Conservation (phyloP, 176 grass and related monocot species). For the Oryza meridionalis region DNA sequence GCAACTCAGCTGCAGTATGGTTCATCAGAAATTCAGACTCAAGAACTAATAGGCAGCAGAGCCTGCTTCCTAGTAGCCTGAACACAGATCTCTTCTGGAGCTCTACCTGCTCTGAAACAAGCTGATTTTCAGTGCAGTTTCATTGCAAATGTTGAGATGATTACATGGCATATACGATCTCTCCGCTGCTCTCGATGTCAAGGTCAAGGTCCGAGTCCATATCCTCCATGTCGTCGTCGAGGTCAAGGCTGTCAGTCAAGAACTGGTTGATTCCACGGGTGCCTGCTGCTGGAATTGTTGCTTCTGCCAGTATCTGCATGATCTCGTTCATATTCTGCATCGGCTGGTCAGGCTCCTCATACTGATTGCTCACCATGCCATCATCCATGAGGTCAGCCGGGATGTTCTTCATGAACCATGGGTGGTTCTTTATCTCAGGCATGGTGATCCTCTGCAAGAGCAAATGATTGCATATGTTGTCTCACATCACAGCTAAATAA, state of each 20-base stretch:
- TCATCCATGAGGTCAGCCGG: conserved; percentile 74
- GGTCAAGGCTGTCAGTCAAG: conserved; percentile 47
- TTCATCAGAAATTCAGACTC: background rate
- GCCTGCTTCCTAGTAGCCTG: background rate
- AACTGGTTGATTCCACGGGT: conserved; percentile 47
- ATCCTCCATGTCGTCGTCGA: conserved; percentile 66
- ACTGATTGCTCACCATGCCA: conserved; percentile 48
- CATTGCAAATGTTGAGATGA: background rate
- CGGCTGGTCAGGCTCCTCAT: conserved; percentile 71
- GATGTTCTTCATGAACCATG: conserved; percentile 76
- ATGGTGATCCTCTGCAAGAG: conserved; percentile 76
- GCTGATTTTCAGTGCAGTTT: conserved; percentile 18
- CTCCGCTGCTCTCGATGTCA: conserved; percentile 66
- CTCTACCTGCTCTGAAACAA: background rate
- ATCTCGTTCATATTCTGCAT: conserved; percentile 76
- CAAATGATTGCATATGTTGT: background rate
- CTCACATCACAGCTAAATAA: conserved; percentile 10
- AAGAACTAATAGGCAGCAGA: background rate
- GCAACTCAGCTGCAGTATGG: background rate
- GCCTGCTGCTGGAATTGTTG: conserved; percentile 53
- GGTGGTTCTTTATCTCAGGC: conserved; percentile 69
- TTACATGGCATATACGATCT: conserved; percentile 61
- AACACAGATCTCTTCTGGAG: conserved; percentile 5
- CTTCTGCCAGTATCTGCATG: conserved; percentile 81
- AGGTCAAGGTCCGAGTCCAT: conserved; percentile 60